Percentiles rank a stretch among this genome's conserved stretches.
These are phyloP conservation scores for Xylaria sp. DNA, from an alignment of 2,329 filamentous ascomycete species.

Conservation along the genomic window DNA sequence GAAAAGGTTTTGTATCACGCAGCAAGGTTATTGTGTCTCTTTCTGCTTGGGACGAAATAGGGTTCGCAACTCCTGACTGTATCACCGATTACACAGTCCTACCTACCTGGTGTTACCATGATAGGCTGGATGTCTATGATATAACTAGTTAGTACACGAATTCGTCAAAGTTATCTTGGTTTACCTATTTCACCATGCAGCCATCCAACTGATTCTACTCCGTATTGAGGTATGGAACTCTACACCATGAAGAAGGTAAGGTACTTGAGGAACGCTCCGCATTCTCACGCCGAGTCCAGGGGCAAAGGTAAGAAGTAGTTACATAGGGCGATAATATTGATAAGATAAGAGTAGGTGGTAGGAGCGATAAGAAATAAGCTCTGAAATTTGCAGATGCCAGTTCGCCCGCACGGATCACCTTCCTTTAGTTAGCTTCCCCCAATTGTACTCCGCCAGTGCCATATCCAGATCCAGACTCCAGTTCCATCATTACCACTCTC, in stretches of 20 bases:
- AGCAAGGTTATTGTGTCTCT: neutral
- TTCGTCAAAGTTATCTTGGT: no score
- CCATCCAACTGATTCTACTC: no score
- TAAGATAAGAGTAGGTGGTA: neutral
- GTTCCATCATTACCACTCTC: constrained; percentile 27
- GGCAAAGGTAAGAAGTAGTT: no score
- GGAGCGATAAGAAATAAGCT: constrained; percentile 14
- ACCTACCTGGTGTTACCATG: no score
- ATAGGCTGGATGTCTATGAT: no score
- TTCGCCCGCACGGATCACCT: constrained; percentile 20
- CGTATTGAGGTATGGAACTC: no score
- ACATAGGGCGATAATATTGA: no score
- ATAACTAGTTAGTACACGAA: no score
- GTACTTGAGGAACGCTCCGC: no score
- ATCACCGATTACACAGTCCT: neutral
- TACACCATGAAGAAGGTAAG: no score
- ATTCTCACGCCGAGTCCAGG: no score
- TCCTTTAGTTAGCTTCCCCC: constrained; percentile 10
- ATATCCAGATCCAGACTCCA: constrained; percentile 15
- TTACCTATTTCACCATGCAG: no score
- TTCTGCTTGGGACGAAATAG: neutral
- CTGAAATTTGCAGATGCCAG: constrained; percentile 1
- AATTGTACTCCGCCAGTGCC: neutral
- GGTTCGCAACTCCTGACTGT: neutral
- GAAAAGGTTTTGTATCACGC: neutral